Percentiles rank a stretch among this genome's conserved stretches.
Evolutionary conservation across 192 early-diverging fungal genomes (phyloP).

Genomic region (Coemansia sp.): DNA sequence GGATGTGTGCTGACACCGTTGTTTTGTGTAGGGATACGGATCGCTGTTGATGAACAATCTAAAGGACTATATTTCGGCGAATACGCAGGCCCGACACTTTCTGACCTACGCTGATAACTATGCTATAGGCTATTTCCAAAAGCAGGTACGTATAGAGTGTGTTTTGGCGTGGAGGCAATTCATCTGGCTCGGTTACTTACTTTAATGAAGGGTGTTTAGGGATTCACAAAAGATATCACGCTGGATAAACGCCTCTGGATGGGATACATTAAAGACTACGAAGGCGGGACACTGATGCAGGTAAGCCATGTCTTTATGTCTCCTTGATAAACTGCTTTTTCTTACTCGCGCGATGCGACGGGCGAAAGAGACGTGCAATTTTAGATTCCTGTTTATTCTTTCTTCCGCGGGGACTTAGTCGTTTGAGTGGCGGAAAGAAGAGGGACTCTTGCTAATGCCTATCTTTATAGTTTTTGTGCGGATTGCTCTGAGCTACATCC

Average conservation of each 20-base stretch:
- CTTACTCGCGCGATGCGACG: background rate
- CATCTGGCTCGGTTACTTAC: background rate
- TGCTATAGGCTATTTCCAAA: slow-evolving; percentile 98
- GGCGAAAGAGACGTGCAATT: background rate
- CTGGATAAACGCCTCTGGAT: slow-evolving; percentile 92
- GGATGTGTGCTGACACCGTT: background rate
- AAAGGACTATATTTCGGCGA: slow-evolving; percentile 85
- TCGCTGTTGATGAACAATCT: slow-evolving; percentile 92
- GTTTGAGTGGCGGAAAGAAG: background rate
- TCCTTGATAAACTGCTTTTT: background rate
- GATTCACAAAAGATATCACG: slow-evolving; percentile 96
- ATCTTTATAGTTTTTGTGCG: background rate
- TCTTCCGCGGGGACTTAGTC: background rate
- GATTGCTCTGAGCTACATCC: background rate
- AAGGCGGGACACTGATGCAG: slow-evolving; percentile 96
- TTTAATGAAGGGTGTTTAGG: slow-evolving; percentile 40
- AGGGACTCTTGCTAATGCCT: background rate
- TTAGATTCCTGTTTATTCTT: background rate
- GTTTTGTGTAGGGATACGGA: slow-evolving; percentile 80
- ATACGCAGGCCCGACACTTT: slow-evolving; percentile 78
- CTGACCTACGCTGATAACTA: slow-evolving; percentile 99
- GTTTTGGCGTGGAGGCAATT: background rate
- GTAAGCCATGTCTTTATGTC: slow-evolving; percentile 17
- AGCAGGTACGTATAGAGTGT: slow-evolving; percentile 60
- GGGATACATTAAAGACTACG: slow-evolving; percentile 99